Conservation (phyloP, 2,329 filamentous ascomycete genomes). For the Thielaviopsis euricoi region DNA sequence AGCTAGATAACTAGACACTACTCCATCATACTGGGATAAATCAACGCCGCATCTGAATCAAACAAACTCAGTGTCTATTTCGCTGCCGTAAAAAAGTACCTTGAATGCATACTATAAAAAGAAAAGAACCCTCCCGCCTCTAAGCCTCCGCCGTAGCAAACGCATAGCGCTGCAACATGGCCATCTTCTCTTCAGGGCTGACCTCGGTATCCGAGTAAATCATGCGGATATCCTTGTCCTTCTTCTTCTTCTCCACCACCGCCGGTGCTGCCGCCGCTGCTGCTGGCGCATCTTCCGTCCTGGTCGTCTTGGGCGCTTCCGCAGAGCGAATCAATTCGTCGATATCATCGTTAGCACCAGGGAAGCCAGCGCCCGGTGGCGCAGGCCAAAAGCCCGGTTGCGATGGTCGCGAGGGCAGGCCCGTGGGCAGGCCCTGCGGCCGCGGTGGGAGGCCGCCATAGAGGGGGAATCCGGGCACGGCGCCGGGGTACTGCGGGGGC, state of each 20-base stretch:
- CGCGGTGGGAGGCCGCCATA: conserved; percentile 24
- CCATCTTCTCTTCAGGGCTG: conserved; percentile 85
- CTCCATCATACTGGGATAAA: too few relatives aligned
- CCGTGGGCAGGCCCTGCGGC: conserved; percentile 24
- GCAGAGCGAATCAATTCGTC: conserved; percentile 49
- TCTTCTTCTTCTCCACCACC: conserved; percentile 43
- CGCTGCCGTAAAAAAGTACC: too few relatives aligned
- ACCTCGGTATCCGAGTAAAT: conserved; percentile 66
- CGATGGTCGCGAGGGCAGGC: conserved; percentile 28
- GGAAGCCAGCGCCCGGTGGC: conserved; percentile 16
- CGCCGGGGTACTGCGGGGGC: conserved; percentile 13
- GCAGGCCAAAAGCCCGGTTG: conserved; percentile 8
- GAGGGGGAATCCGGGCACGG: conserved; percentile 5
- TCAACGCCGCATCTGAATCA: too few relatives aligned
- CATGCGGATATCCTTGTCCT: conserved; percentile 52
- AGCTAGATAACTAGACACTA: too few relatives aligned
- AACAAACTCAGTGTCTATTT: too few relatives aligned
- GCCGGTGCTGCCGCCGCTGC: conserved; percentile 22
- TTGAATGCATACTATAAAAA: too few relatives aligned
- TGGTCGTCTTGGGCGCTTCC: conserved; percentile 40
- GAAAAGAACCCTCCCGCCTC: neutral
- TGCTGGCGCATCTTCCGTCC: conserved; percentile 24
- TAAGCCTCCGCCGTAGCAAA: conserved; percentile 29
- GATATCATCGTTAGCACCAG: conserved; percentile 39
- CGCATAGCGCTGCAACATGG: conserved; percentile 58